Base-by-base conservation (phyloP, 1,284 basidiomycete genomes). In the Amylostereum areolatum region DNA sequence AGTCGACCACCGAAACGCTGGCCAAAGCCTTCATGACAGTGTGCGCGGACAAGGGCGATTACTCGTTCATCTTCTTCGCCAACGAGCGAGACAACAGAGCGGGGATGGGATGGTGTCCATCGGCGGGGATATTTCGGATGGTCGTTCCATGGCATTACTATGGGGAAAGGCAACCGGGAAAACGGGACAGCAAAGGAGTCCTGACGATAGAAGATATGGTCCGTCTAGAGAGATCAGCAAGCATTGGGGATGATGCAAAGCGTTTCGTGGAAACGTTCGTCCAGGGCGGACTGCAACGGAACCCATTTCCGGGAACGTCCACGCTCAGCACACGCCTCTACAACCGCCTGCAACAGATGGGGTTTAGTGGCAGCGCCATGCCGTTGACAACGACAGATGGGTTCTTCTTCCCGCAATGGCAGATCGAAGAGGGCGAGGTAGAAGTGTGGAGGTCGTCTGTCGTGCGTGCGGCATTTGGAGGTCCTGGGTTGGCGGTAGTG, bases 1-100 rank as follows among this genome's bases (percentile, higher is more conserved):
- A 52, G 27, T 51, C 56, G 18, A 50, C 53, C 5, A 35, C 56
- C 5, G 55, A 58, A 49, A 47, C 45, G 8, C 49, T 58, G 18
- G 46, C 58, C 10, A 53, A 62, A 45, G 49, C 52, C 18, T 58
- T 56, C 50, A 59, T 59, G 55, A 44, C 44, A 32, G 30, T 55
- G 3, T 58, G 55, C 39, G 57, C 60, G 45, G 52, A 50, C 43
- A 58, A 62, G 45, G 53, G 56, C 25, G 53, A 62, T 50, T 58
- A 57, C 47, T 59, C 58, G 3, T 59, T 59, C 52, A 55, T 60
- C 34, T 59, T 58, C 48, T 51, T 52, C 46, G 18, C 51, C 24
- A 50, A 49, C 12, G 47, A 50, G 4, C 43, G 54, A 29, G 59
- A 62, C 41, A 25, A 41, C 5, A 52, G 58, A 2, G 50, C 53